These are phyloP conservation scores for Chaetomium tenue DNA, from an alignment of 495 filamentous ascomycete species.

Conservation along the genomic window DNA sequence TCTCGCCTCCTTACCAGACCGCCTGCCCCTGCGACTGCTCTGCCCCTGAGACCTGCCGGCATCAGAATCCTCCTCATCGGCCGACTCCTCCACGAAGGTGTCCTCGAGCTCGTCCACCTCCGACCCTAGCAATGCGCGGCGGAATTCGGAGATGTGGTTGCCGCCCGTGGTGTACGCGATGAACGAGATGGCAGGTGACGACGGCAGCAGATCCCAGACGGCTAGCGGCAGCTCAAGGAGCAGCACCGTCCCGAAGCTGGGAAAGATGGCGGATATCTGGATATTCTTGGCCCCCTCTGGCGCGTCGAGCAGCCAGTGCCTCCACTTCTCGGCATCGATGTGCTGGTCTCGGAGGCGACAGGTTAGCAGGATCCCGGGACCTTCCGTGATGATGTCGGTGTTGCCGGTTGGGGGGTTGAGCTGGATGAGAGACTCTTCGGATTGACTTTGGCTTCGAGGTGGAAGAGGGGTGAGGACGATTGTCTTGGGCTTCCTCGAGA, in stretches of 20 bases:
- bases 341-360: neutral
- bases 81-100: neutral
- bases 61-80: neutral
- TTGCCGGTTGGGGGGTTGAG: slow-evolving; percentile 10
- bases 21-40: neutral
- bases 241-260: slow-evolving; percentile 15
- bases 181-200: slow-evolving; percentile 13
- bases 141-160: slow-evolving; percentile 7
- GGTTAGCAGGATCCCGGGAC: slow-evolving; percentile 6
- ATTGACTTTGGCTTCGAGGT: neutral
- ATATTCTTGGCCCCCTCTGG: slow-evolving; percentile 14
- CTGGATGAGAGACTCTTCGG: slow-evolving; percentile 9
- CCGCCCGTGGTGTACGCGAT: slow-evolving; percentile 12
- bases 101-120: neutral
- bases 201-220: slow-evolving; percentile 27
- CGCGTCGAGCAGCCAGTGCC: slow-evolving; percentile 16
- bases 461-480: slow-evolving; percentile 23
- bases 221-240: slow-evolving; percentile 22
- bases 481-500: slow-evolving; percentile 17
- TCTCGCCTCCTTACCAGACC: neutral
- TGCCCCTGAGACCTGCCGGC: neutral
- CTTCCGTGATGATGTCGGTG: neutral
- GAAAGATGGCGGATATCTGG: slow-evolving; percentile 19
- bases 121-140: slow-evolving; percentile 7
- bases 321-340: slow-evolving; percentile 17